Conservation (phyloP, 1,139 yeast genomes). For the Protomyces gravidus region DNA sequence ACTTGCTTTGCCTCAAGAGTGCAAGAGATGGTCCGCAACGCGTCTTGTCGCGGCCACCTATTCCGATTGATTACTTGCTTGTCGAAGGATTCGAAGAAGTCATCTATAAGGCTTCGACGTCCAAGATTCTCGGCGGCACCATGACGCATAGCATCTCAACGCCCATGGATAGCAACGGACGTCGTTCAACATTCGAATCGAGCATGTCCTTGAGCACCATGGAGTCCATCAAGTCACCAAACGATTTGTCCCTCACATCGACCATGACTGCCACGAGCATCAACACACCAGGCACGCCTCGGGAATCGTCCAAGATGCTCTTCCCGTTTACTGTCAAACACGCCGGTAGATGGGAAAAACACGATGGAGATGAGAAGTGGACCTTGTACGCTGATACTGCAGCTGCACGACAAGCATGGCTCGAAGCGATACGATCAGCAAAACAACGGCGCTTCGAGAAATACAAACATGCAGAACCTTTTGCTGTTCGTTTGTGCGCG, state of each 20-base stretch:
- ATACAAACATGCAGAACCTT: slow-evolving; percentile 48
- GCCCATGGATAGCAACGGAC: background rate
- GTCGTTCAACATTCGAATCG: background rate
- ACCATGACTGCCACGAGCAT: slow-evolving; percentile 25
- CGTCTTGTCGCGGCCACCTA: slow-evolving; percentile 38
- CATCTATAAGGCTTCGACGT: slow-evolving; percentile 36
- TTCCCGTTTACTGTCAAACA: slow-evolving; percentile 51
- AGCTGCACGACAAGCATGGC: slow-evolving; percentile 60
- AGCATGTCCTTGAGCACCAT: background rate
- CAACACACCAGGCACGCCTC: slow-evolving; percentile 32
- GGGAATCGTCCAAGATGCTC: slow-evolving; percentile 37
- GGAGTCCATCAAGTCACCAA: background rate
- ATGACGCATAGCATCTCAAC: slow-evolving; percentile 13
- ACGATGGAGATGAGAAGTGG: slow-evolving; percentile 47
- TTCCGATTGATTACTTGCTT: slow-evolving; percentile 44
- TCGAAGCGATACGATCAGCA: slow-evolving; percentile 52
- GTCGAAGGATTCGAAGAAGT: slow-evolving; percentile 41
- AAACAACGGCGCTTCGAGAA: slow-evolving; percentile 48
- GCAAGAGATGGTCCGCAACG: slow-evolving; percentile 36
- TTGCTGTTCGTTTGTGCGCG: slow-evolving; percentile 49
- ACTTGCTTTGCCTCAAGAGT: slow-evolving; percentile 60
- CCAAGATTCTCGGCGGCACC: slow-evolving; percentile 14
- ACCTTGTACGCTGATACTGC: slow-evolving; percentile 56
- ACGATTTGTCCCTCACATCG: background rate
- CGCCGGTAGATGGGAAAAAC: slow-evolving; percentile 43